Conservation (phyloP, 768 basidiomycete species). For the Cyclocybe cylindracea region DNA sequence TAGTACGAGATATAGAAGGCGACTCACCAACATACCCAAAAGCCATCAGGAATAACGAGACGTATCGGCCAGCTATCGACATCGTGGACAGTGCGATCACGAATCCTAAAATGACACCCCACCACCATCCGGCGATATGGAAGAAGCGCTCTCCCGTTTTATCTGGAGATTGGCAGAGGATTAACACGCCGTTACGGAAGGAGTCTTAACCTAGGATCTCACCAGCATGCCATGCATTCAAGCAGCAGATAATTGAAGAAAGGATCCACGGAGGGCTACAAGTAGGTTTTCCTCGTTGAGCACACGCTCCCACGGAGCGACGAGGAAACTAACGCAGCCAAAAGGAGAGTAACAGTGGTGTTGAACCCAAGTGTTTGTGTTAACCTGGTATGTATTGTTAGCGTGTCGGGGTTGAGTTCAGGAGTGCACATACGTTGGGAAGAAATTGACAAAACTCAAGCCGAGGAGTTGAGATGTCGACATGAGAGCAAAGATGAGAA, state of each 20-base stretch:
- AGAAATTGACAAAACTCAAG: conserved; percentile 63
- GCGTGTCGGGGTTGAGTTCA: neutral
- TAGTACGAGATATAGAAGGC: neutral
- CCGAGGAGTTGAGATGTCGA: conserved; percentile 51
- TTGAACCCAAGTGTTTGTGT: conserved; percentile 61
- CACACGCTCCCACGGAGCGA: neutral
- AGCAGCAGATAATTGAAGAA: conserved; percentile 45
- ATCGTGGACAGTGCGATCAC: conserved; percentile 60
- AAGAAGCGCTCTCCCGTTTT: conserved; percentile 65
- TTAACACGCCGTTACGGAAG: neutral
- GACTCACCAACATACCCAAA: conserved; percentile 38
- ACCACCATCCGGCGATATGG: conserved; percentile 59
- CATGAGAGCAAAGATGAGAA: conserved; percentile 55
- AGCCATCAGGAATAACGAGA: conserved; percentile 67
- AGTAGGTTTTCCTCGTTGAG: neutral
- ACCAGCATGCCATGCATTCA: conserved; percentile 58
- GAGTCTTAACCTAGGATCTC: neutral
- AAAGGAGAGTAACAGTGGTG: conserved; percentile 58
- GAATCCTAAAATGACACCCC: conserved; percentile 60
- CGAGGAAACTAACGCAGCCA: conserved; percentile 51
- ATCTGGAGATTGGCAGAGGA: conserved; percentile 29
- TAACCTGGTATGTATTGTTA: conserved; percentile 33
- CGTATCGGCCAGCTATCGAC: conserved; percentile 53
- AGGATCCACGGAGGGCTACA: conserved; percentile 66
- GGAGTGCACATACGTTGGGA: conserved; percentile 40